A percentile compares a stretch with the other conserved stretches of the same genome.
Evolutionary conservation across 306 rosid genomes (phyloP).

Genomic region (Vigna reflexopilosa): DNA sequence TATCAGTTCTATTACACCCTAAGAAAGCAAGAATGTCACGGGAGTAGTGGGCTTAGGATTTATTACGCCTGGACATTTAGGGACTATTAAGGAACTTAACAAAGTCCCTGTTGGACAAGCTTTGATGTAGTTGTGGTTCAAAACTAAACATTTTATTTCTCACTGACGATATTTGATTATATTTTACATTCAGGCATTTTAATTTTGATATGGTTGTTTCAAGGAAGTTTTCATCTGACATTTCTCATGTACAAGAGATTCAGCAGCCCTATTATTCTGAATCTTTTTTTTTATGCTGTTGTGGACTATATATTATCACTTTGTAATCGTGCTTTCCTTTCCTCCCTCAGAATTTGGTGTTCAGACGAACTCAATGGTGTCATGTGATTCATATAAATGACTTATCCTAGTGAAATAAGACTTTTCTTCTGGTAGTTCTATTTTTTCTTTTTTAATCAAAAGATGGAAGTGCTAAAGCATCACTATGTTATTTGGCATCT

Average conservation of each 20-base stretch:
- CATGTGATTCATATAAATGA: not conserved
- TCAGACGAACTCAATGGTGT: not conserved
- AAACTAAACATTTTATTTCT: conserved; percentile 7
- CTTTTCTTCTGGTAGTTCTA: not conserved
- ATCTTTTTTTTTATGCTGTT: not conserved
- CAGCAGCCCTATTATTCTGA: not conserved
- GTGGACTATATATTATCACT: not conserved
- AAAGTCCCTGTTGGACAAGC: not conserved
- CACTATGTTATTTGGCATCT: no score
- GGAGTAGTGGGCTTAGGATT: conserved; percentile 15
- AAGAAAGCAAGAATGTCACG: conserved; percentile 14
- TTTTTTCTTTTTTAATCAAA: no score
- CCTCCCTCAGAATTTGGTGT: not conserved
- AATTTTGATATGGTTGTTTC: not conserved
- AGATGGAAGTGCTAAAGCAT: no score
- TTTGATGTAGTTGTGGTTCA: not conserved
- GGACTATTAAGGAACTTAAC: conserved; percentile 19
- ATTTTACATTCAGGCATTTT: not conserved
- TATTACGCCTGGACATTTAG: not conserved
- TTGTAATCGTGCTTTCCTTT: not conserved
- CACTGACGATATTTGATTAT: not conserved
- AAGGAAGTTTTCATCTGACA: not conserved
- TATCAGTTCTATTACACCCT: not conserved
- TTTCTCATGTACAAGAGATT: not conserved
- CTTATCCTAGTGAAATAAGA: not conserved